These are phyloP conservation scores for Phenoliferia sp. DNA, from an alignment of 1,284 basidiomycete species.

Conservation along the genomic window DNA sequence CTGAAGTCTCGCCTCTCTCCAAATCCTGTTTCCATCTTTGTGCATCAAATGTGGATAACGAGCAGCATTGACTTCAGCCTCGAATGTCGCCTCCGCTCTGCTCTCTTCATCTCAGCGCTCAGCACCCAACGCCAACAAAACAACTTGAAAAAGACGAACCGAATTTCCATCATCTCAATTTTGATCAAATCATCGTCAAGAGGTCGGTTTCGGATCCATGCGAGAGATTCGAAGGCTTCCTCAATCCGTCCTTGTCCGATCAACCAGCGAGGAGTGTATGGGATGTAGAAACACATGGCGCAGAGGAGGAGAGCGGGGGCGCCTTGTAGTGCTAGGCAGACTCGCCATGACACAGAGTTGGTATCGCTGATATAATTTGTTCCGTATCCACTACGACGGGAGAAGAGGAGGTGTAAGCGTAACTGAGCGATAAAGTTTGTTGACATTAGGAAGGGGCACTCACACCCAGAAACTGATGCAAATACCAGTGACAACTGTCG, in stretches of 20 bases:
- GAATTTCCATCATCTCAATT: slow-evolving; percentile 9
- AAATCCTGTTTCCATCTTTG: neutral
- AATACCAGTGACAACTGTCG: slow-evolving; percentile 18
- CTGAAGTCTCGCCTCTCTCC: neutral
- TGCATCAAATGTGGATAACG: neutral
- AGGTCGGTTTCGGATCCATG: slow-evolving; percentile 14
- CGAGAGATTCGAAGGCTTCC: slow-evolving; percentile 12
- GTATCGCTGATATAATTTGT: slow-evolving; percentile 12
- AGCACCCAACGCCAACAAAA: too few relatives aligned
- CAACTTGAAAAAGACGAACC: neutral
- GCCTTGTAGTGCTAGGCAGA: slow-evolving; percentile 53
- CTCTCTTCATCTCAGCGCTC: slow-evolving; percentile 14
- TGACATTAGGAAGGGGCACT: slow-evolving; percentile 30
- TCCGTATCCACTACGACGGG: slow-evolving; percentile 4
- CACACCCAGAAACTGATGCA: slow-evolving; percentile 35
- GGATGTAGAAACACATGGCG: slow-evolving; percentile 48
- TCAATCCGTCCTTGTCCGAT: slow-evolving; percentile 13
- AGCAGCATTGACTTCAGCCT: slow-evolving; percentile 1
- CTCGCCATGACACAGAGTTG: slow-evolving; percentile 42
- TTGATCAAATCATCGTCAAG: slow-evolving; percentile 16
- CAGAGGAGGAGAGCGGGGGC: slow-evolving; percentile 51
- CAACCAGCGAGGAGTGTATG: slow-evolving; percentile 53
- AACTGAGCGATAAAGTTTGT: slow-evolving; percentile 3
- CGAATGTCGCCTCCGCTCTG: slow-evolving; percentile 14
- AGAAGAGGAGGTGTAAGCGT: neutral